Evolutionary conservation across 768 basidiomycete species (phyloP), one percentile per base, ranked within the genome.

Genomic region (Mycena alexandri): DNA sequence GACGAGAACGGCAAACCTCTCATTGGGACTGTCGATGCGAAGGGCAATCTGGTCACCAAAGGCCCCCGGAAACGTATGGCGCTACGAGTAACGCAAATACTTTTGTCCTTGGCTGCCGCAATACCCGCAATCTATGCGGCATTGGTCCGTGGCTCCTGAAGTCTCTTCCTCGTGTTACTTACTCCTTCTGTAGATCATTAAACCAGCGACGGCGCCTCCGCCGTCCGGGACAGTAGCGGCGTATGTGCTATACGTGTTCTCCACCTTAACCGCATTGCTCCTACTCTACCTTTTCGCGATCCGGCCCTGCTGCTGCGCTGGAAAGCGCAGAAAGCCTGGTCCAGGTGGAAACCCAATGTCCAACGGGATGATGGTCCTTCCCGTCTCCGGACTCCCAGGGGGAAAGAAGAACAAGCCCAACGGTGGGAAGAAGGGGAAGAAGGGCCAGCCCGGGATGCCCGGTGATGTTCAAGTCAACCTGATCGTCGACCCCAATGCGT

Each of bases 401-500:
- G 82, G 80, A 12, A 81, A 81, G 65, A 82, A 83, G 56, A 76
- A 78, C 53, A 81, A 81, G 64, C 78, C 81, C 47, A 80, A 80
- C 52, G 76, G 79, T 11, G 78, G 78, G 6, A 83, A 84, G 76
- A 79, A 81, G 47, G 78, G 79, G 22, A 81, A 80, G 72, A 82
- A 82, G 68, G 80, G 77, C 38, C 79, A 79, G 41, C 78, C 78
- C 47, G 79, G 78, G n/a, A 79, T 76, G 72, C 79, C 38, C 16
- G 82, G 84, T 7, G 85, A 86, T 71, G 87, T 92, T 2, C 91
- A 92, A 66, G 89, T 92, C 55, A 92, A 92, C 75, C 80, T 92
- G 50, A 91, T 92, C 66, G 89, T 92, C 34, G 90, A 91, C 71
- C 90, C 91, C 9, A 80, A 80, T 9, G 85, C 86, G 64, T 89